These are phyloP conservation scores for Purpureocillium lavendulum DNA, from an alignment of 2,329 filamentous ascomycete species.

Conservation along the genomic window DNA sequence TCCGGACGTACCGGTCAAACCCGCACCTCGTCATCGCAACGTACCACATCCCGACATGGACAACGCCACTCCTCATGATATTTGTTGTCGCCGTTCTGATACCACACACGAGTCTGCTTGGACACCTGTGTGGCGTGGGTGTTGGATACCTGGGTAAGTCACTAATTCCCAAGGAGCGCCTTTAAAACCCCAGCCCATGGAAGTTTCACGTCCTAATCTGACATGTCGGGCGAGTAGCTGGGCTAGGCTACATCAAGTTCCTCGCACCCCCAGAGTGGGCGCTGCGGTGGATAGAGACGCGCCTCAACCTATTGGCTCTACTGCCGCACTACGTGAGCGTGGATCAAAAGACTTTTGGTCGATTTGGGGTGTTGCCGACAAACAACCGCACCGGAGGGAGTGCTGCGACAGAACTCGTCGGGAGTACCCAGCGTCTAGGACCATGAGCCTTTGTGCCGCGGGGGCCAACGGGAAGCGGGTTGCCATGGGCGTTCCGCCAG, in stretches of 20 bases:
- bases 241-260: conserved; percentile 80
- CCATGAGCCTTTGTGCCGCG: conserved; percentile 35
- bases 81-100: conserved; percentile 69
- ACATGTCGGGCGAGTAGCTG: conserved; percentile 42
- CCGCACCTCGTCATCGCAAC: conserved; percentile 62
- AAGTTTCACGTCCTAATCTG: too few relatives aligned
- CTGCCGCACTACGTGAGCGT: conserved; percentile 90
- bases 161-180: too few relatives aligned
- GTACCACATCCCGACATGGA: conserved; percentile 81
- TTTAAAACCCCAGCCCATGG: too few relatives aligned
- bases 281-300: conserved; percentile 80
- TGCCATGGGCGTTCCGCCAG: too few relatives aligned
- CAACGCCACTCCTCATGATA: conserved; percentile 70
- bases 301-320: conserved; percentile 74
- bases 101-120: conserved; percentile 74
- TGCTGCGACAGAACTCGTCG: conserved; percentile 51
- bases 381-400: conserved; percentile 29
- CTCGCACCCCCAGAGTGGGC: conserved; percentile 84
- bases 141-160: conserved; percentile 78
- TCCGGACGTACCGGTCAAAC: conserved; percentile 75
- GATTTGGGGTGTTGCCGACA: conserved; percentile 79
- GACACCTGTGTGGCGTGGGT: conserved; percentile 74
- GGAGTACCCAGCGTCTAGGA: conserved; percentile 58
- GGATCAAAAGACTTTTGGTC: conserved; percentile 90
- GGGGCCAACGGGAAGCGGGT: too few relatives aligned